phyloP scores from a whole-genome alignment of 306 rosid genomes.

The Prunus dulcis region DNA sequence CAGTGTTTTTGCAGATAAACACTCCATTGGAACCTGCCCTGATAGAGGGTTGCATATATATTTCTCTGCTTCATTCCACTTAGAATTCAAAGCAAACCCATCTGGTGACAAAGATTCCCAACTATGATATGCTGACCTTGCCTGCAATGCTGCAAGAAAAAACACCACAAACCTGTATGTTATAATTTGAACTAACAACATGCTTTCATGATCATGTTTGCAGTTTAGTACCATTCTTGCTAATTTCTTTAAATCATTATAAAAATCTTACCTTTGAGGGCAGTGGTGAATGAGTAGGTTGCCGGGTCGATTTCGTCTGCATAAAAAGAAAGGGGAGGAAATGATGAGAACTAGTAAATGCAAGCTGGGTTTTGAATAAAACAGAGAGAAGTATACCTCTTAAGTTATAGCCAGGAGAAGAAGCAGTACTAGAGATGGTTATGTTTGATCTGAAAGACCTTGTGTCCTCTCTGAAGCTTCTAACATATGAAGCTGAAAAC shows the following conservation, averaged over 20 bases:
- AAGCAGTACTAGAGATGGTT: slow-evolving; percentile 80
- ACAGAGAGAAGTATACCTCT: slow-evolving; percentile 41
- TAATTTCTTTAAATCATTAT: neutral
- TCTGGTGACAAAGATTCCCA: slow-evolving; percentile 86
- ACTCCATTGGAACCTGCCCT: slow-evolving; percentile 89
- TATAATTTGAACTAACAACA: neutral
- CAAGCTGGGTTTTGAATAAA: neutral
- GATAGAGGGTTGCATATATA: slow-evolving; percentile 92
- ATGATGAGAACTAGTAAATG: slow-evolving; percentile 9
- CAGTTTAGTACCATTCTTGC: neutral
- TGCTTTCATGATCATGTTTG: neutral
- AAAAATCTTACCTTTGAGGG: slow-evolving; percentile 61
- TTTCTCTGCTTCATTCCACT: slow-evolving; percentile 97
- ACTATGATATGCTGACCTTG: slow-evolving; percentile 52
- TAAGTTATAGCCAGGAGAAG: slow-evolving; percentile 80
- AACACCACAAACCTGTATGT: neutral
- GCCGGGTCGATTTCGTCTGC: slow-evolving; percentile 96
- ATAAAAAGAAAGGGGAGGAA: neutral
- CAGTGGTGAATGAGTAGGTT: slow-evolving; percentile 82
- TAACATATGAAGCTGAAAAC: slow-evolving; percentile 73
- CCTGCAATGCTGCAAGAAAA: slow-evolving; percentile 71
- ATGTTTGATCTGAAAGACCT: slow-evolving; percentile 78
- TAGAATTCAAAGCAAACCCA: slow-evolving; percentile 86
- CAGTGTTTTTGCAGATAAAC: slow-evolving; percentile 88
- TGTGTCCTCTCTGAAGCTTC: slow-evolving; percentile 85